A percentile compares a stretch with the other conserved stretches of the same genome.
Conservation (phyloP, 1,284 basidiomycete species). For the Cutaneotrichosporon sp. region DNA sequence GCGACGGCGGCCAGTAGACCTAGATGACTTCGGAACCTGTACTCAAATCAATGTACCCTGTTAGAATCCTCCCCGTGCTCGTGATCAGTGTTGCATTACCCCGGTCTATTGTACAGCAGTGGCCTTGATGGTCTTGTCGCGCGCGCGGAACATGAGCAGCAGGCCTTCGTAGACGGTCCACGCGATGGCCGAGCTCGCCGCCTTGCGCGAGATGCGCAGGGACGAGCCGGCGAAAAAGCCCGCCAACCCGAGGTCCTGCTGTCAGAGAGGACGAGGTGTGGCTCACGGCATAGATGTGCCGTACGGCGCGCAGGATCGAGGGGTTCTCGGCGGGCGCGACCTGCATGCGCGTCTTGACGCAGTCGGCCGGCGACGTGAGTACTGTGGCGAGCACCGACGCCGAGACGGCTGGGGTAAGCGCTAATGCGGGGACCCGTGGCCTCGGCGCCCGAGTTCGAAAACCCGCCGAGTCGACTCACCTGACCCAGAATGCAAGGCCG, state of each 20-base stretch:
- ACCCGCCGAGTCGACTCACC: slow-evolving; percentile 21
- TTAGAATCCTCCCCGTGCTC: not conserved
- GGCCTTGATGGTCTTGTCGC: not conserved
- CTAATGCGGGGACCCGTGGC: not conserved
- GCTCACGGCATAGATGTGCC: slow-evolving; percentile 68
- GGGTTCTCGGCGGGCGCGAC: slow-evolving; percentile 73
- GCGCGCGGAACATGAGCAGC: slow-evolving; percentile 56
- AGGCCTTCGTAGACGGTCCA: slow-evolving; percentile 91
- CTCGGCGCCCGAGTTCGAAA: not conserved
- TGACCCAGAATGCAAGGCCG: slow-evolving; percentile 50
- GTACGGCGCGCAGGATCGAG: slow-evolving; percentile 65
- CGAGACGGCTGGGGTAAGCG: slow-evolving; percentile 58
- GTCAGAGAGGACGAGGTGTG: not conserved
- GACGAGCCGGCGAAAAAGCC: slow-evolving; percentile 87
- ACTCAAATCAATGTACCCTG: not conserved
- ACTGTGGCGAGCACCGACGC: slow-evolving; percentile 80
- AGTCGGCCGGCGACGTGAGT: slow-evolving; percentile 85
- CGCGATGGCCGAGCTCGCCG: slow-evolving; percentile 84
- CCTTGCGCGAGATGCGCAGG: slow-evolving; percentile 79
- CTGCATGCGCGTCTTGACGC: slow-evolving; percentile 91
- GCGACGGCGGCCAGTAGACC: slow-evolving; percentile 11
- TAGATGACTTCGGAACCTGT: not conserved
- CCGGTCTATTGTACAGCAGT: slow-evolving; percentile 6
- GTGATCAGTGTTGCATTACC: slow-evolving; percentile 4
- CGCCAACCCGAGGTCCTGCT: slow-evolving; percentile 68